phyloP scores from a whole-genome alignment of 805 yeast genomes.

The Monosporozyma unispora region DNA sequence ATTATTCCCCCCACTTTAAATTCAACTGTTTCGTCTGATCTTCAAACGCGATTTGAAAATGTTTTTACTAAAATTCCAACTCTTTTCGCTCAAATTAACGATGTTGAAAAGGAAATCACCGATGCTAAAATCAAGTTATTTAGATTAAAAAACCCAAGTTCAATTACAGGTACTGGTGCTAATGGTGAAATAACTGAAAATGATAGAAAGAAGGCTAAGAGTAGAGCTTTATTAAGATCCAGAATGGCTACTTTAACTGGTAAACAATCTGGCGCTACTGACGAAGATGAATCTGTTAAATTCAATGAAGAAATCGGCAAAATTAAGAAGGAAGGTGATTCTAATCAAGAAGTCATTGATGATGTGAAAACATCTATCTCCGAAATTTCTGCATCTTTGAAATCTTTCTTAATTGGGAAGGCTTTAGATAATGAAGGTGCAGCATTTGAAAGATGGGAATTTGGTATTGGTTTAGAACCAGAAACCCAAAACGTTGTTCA shows the following conservation, averaged over 20 bases:
- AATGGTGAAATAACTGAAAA: conserved; percentile 78
- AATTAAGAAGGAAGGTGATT: conserved; percentile 42
- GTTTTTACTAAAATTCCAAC: conserved; percentile 66
- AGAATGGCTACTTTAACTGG: conserved; percentile 85
- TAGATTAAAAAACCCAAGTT: conserved; percentile 58
- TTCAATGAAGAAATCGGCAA: conserved; percentile 36
- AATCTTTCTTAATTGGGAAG: conserved; percentile 24
- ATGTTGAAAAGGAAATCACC: conserved; percentile 61
- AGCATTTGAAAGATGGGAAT: conserved; percentile 67
- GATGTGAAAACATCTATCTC: conserved; percentile 66
- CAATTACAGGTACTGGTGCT: conserved; percentile 75
- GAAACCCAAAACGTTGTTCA: conserved; percentile 54
- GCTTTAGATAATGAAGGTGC: conserved; percentile 31
- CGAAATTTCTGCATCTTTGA: conserved; percentile 39
- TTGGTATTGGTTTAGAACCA: conserved; percentile 65
- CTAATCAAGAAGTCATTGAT: conserved; percentile 49
- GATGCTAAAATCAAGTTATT: conserved; percentile 55
- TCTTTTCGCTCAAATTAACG: conserved; percentile 52
- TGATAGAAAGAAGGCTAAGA: conserved; percentile 71
- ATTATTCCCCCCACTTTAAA: conserved; percentile 26
- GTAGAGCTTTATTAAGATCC: conserved; percentile 68
- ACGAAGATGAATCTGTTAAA: conserved; percentile 5
- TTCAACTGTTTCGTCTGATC: conserved; percentile 32
- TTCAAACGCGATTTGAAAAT: conserved; percentile 48
- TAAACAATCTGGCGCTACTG: conserved; percentile 2